These are phyloP conservation scores for Micromonas pusilla DNA, from an alignment of 139 green algal genomes.

Conservation along the genomic window DNA sequence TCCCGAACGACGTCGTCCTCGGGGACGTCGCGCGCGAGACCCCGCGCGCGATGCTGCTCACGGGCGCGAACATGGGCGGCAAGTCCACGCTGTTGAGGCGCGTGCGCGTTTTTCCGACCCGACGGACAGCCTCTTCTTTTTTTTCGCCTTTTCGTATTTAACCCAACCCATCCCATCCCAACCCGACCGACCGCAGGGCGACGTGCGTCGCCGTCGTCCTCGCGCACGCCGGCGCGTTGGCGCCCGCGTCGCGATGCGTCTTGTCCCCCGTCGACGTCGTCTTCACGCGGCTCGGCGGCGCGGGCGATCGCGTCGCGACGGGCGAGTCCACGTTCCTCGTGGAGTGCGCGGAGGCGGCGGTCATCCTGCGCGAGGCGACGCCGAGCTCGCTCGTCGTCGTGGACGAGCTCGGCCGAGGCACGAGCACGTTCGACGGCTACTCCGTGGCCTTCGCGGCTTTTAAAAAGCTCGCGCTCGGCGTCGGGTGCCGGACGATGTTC, in stretches of 20 bases:
- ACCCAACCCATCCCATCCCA: no score
- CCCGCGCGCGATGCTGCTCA: slow-evolving; percentile 40
- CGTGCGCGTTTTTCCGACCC: no score
- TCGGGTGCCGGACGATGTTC: slow-evolving; percentile 80
- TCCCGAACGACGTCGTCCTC: slow-evolving; percentile 54
- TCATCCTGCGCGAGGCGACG: slow-evolving; percentile 60
- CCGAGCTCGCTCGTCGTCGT: slow-evolving; percentile 71
- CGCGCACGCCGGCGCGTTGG: slow-evolving; percentile 54
- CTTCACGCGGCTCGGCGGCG: slow-evolving; percentile 6
- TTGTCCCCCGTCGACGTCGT: neutral
- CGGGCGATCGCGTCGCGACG: slow-evolving; percentile 45
- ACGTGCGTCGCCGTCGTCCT: slow-evolving; percentile 51
- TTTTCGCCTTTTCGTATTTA: no score
- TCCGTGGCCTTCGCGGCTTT: slow-evolving; percentile 88
- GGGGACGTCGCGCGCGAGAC: slow-evolving; percentile 24
- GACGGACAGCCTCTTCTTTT: no score
- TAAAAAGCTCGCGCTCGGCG: slow-evolving; percentile 53
- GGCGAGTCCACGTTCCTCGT: slow-evolving; percentile 89
- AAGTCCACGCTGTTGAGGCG: slow-evolving; percentile 92
- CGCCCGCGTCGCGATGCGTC: neutral
- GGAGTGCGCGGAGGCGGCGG: slow-evolving; percentile 87
- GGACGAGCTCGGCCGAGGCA: slow-evolving; percentile 94
- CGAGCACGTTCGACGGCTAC: slow-evolving; percentile 83
- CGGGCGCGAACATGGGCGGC: slow-evolving; percentile 95
- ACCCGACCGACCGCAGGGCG: no score